Evolutionary conservation across 768 basidiomycete genomes (phyloP), one percentile per base, ranked within the genome.

Genomic region (Pholiota microspora): DNA sequence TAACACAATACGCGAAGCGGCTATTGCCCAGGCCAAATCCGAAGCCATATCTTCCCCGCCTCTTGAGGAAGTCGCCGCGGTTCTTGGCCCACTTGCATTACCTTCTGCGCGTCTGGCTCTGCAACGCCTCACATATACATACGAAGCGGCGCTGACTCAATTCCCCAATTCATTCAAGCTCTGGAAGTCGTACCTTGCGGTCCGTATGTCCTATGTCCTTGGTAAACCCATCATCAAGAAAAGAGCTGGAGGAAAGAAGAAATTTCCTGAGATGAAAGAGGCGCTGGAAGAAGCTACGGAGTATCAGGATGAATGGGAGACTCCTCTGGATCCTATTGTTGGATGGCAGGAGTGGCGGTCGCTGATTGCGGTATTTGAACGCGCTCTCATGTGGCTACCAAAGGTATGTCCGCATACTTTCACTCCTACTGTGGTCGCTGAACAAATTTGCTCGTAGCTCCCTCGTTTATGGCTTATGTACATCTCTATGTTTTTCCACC

Each of bases 291-390:
- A 92, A 52, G 93, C 92, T 59, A 75, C 81, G 57, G 87, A 88
- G 57, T 86, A 89, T 56, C 67, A 89, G 45, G 86, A 92, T 66
- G 77, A 88, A 60, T 98, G 95, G 93, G 84, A 91, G 45, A 86
- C 83, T 5, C 88, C 90, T 15, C 71, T 98, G 47, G 92, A 98
- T 65, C 85, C 88, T 2, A 76, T 94, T 5, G 79, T 97, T n/a
- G 97, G 96, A 4, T 97, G 88, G 86, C 87, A 92, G 60, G 97
- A 99, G 70, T 99, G 97, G 97, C 92, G 83, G 65, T 73, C 84
- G 13, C 80, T 99, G 10, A 79, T 96, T 15, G 89, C 93, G 7
- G 82, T 84, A 0, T 96, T 93, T 66, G 97, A 99, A 66, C 83
- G 97, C 56, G 92, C 92, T 54, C 74, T 99, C 35, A 92, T 92